A percentile compares a stretch with the other conserved stretches of the same genome.
These are phyloP conservation scores for Mycocentrospora acerina DNA, from an alignment of 2,329 filamentous ascomycete species.

Conservation along the genomic window DNA sequence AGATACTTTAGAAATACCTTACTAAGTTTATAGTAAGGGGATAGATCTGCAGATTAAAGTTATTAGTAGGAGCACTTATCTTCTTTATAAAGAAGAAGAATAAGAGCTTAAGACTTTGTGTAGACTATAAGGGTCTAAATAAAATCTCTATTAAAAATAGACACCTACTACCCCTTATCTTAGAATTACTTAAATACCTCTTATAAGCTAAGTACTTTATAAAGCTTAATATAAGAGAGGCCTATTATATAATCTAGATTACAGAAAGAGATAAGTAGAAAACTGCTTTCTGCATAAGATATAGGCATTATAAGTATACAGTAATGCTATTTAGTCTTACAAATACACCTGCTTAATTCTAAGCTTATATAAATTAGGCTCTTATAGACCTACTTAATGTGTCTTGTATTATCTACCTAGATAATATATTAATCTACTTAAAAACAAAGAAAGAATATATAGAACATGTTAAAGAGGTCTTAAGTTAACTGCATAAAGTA, in stretches of 20 bases:
- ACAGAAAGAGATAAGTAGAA: neutral
- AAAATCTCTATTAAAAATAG: neutral
- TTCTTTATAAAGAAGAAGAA: constrained; percentile 3
- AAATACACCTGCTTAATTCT: too few species aligned
- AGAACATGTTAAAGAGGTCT: too few species aligned
- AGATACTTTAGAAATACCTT: too few species aligned
- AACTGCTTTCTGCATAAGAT: neutral
- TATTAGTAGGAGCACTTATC: neutral
- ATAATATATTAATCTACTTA: neutral
- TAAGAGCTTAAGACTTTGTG: neutral
- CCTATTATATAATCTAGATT: neutral
- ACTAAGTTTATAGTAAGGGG: too few species aligned
- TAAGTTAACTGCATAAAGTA: too few species aligned
- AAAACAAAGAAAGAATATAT: constrained; percentile 2
- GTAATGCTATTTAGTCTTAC: too few species aligned
- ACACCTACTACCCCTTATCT: neutral
- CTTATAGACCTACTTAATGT: too few species aligned
- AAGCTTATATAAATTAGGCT: too few species aligned
- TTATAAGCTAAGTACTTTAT: too few species aligned
- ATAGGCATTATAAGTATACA: constrained; percentile 1
- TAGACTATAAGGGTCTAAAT: neutral
- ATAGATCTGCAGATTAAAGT: constrained; percentile 2
- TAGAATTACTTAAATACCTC: too few species aligned
- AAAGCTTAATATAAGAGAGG: too few species aligned
- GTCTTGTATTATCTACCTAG: neutral